Evolutionary conservation across 139 green algal genomes (phyloP), one percentile per base, ranked within the genome.

Genomic region (Ulvella scutata): DNA sequence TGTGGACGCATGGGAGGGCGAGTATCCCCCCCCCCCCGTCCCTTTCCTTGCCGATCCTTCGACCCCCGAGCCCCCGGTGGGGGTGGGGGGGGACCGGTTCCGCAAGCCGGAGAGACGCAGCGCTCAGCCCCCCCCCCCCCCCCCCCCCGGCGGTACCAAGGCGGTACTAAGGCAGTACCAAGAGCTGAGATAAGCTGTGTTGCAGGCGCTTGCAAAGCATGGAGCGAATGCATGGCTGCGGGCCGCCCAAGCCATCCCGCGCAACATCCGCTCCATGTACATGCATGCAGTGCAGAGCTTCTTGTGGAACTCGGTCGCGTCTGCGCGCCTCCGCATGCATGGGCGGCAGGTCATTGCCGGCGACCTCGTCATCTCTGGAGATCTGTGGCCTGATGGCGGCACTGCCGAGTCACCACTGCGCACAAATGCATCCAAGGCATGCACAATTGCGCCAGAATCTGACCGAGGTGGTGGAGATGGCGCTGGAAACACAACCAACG

Each of bases 211-310:
- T 4, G 26, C 35, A 31, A 61, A 62, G 72, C 37, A 76, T 31
- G 44, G 61, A 21, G 60, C 28, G 29, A 74, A 28, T 21, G 78
- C 74, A 61, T 78, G 76, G 62, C 10, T 81, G 72, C 73, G 61
- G 29, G 77, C 85, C 2, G 51, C 96, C n/a, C 59, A 43, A 10
- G 67, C 43, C 38, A 85, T 97, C 4, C 92, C 92, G 0, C 83
- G 89, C 43, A 93, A 89, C 23, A 81, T 94, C 73, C 83, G 90
- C 43, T 90, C 84, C 76, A 92, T 98, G 84, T 98, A 97, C 79
- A 82, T 97, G 67, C 92, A 98, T 82, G 92, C 93, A 3, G 95
- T 89, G 81, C 93, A 97, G 84, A 91, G 82, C 76, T 92, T 81
- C 73, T 61, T 97, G n/a, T 96, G 90, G 89, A 96, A 96, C 74